Conservation (phyloP, 2,329 filamentous ascomycete genomes). For the Paracorniculantispora psalliotae region DNA sequence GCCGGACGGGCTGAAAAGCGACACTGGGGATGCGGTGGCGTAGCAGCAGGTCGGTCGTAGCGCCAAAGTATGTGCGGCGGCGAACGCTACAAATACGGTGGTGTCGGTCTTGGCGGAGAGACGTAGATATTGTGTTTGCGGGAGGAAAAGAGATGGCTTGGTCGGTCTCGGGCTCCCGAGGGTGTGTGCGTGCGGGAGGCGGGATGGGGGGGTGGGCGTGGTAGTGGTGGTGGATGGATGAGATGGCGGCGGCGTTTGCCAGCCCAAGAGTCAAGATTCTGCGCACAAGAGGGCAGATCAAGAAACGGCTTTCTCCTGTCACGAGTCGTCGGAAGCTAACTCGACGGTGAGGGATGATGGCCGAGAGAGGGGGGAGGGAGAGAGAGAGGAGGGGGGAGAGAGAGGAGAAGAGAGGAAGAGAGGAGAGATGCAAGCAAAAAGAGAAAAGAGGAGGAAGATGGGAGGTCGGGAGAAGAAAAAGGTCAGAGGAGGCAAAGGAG, state of each 20-base stretch:
- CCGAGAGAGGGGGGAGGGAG: background rate
- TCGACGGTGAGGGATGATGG: background rate
- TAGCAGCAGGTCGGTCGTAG: background rate
- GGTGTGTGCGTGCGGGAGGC: background rate
- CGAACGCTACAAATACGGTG: too few relatives aligned
- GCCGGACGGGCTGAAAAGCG: background rate
- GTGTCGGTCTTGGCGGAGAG: background rate
- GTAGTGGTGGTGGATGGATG: background rate
- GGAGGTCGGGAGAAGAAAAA: background rate
- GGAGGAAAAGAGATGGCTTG: background rate
- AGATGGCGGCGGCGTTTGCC: background rate
- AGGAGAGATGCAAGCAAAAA: background rate
- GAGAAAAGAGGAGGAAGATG: background rate
- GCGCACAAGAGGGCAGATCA: background rate
- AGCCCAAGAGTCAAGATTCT: background rate
- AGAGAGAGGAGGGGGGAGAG: background rate
- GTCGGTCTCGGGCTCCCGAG: conserved; percentile 3
- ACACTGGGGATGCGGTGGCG: background rate
- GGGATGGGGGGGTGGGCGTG: background rate
- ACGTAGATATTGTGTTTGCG: background rate
- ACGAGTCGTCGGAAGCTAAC: background rate
- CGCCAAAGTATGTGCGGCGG: background rate
- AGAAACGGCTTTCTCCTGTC: background rate
- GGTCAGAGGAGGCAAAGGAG: background rate
- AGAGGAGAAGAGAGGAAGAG: background rate